Conservation (phyloP, 2,329 filamentous ascomycete genomes). For the Didymella glomerata region DNA sequence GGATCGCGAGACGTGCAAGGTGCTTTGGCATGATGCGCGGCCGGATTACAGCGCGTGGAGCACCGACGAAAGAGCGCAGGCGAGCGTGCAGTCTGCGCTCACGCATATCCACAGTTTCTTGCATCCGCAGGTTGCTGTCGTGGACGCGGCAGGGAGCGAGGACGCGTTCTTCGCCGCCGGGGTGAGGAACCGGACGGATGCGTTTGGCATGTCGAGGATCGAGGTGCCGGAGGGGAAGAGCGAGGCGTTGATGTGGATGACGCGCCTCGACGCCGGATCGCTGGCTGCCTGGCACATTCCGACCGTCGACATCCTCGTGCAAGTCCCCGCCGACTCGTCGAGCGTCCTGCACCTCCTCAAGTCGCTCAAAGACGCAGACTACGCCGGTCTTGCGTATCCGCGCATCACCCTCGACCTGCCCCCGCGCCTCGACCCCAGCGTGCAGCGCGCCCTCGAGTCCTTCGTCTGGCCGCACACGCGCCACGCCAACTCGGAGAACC, state of each 20-base stretch:
- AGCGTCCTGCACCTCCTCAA: conserved; percentile 81
- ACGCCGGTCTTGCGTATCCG: conserved; percentile 72
- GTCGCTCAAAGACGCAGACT: conserved; percentile 79
- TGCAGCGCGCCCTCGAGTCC: conserved; percentile 67
- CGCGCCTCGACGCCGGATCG: conserved; percentile 76
- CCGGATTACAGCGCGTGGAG: conserved; percentile 76
- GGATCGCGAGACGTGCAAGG: conserved; percentile 69
- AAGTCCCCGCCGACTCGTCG: conserved; percentile 73
- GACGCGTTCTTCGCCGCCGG: conserved; percentile 72
- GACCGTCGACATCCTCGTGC: conserved; percentile 82
- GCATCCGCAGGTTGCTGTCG: conserved; percentile 77
- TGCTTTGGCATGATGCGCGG: conserved; percentile 76
- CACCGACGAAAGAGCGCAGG: conserved; percentile 72
- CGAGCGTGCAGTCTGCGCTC: conserved; percentile 70
- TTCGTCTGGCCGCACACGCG: conserved; percentile 74
- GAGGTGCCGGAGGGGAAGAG: conserved; percentile 72
- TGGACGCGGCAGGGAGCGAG: conserved; percentile 73
- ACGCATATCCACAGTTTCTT: conserved; percentile 76
- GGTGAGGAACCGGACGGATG: conserved; percentile 63
- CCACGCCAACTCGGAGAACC: conserved; percentile 22
- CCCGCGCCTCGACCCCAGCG: conserved; percentile 69
- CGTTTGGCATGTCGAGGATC: conserved; percentile 70
- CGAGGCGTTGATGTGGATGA: conserved; percentile 77
- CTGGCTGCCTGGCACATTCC: conserved; percentile 80
- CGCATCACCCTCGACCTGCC: conserved; percentile 88